phyloP scores from a whole-genome alignment of 1,284 basidiomycete species.

The Ganoderma multipileum region DNA sequence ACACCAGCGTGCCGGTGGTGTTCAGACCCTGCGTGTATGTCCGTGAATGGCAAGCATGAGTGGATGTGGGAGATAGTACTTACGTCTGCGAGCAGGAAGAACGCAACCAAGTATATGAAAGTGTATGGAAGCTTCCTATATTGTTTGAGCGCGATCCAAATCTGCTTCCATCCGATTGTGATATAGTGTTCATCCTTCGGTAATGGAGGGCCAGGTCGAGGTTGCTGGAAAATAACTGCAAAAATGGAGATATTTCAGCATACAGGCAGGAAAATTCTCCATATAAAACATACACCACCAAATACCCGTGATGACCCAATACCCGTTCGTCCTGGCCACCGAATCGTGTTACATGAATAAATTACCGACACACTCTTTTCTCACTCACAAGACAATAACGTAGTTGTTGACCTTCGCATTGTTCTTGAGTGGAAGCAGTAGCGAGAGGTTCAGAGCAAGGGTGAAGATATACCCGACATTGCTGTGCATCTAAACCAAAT shows the following conservation, averaged over 20 bases:
- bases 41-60: not conserved
- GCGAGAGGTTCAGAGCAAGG: slow-evolving; percentile 70
- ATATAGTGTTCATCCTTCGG: slow-evolving; percentile 77
- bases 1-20: slow-evolving; percentile 78
- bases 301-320: slow-evolving; percentile 77
- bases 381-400: slow-evolving; percentile 62
- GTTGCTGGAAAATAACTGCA: slow-evolving; percentile 78
- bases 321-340: slow-evolving; percentile 65
- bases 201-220: slow-evolving; percentile 73
- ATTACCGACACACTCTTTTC: not conserved
- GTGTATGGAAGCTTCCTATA: slow-evolving; percentile 79
- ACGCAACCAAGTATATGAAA: slow-evolving; percentile 76
- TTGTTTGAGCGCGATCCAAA: slow-evolving; percentile 73
- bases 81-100: slow-evolving; percentile 82
- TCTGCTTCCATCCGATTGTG: slow-evolving; percentile 86
- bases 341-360: not conserved
- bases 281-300: slow-evolving; percentile 75
- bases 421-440: slow-evolving; percentile 73
- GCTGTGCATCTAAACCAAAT: slow-evolving; percentile 63
- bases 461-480: slow-evolving; percentile 79
- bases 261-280: not conserved
- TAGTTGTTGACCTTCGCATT: slow-evolving; percentile 79
- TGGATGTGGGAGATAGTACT: slow-evolving; percentile 30
- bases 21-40: slow-evolving; percentile 64
- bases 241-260: not conserved